These are phyloP conservation scores for Fusarium nygamai DNA, from an alignment of 2,329 filamentous ascomycete species.

Conservation along the genomic window DNA sequence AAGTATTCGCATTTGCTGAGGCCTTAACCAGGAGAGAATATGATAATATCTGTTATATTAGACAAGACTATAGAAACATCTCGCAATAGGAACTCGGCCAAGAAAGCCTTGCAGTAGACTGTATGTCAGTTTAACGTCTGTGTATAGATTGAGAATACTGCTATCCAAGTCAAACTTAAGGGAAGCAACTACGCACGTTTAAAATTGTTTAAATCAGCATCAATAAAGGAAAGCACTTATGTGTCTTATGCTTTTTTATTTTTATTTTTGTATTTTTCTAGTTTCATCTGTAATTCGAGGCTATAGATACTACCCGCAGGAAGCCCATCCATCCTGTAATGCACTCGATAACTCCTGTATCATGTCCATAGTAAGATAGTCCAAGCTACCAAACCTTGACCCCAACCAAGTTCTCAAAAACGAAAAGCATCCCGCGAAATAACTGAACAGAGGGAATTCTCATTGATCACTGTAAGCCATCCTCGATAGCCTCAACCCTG, in stretches of 20 bases:
- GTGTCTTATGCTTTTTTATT: accelerated
- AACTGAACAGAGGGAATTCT: no score
- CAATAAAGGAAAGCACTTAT: not conserved
- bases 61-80: not conserved
- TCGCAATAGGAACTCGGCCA: not conserved
- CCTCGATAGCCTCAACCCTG: not conserved
- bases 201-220: not conserved
- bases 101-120: not conserved
- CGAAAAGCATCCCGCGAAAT: not conserved
- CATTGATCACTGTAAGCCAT: not conserved
- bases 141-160: no score
- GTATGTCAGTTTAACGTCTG: no score
- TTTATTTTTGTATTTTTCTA: not conserved
- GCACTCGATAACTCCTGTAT: not conserved
- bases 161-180: not conserved
- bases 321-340: not conserved
- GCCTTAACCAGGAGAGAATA: no score
- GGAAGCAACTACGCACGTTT: not conserved
- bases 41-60: not conserved
- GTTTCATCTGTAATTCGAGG: not conserved
- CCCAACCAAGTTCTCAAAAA: not conserved
- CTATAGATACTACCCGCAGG: no score
- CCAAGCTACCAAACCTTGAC: not conserved
- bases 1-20: not conserved
- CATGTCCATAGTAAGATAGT: not conserved